Evolutionary conservation across 148 eudicot genomes (phyloP).

Genomic region (Amaranthus cruentus): DNA sequence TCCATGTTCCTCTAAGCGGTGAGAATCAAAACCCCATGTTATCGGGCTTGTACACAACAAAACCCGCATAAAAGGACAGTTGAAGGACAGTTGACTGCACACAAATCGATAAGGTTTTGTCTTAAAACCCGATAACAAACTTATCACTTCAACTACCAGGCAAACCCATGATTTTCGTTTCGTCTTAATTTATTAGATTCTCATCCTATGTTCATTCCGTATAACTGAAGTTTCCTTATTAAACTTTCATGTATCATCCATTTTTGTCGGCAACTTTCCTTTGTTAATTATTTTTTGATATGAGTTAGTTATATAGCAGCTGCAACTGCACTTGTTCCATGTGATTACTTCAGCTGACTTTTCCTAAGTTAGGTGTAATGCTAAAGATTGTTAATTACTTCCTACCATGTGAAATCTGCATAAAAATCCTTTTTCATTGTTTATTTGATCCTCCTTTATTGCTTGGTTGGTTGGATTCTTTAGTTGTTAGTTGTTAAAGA

Average conservation of each 20-base stretch:
- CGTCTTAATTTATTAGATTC: constrained; percentile 20
- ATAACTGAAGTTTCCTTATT: constrained; percentile 1
- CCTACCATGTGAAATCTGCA: not conserved
- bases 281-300: constrained; percentile 9
- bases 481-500: constrained; percentile 5
- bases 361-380: constrained; percentile 16
- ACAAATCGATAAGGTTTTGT: too few species aligned
- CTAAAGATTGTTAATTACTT: not conserved
- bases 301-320: not conserved
- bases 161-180: too few species aligned
- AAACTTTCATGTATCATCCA: not conserved
- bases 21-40: too few species aligned
- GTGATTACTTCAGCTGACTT: constrained; percentile 19
- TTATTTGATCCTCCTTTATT: not conserved
- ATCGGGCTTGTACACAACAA: too few species aligned
- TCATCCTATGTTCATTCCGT: constrained; percentile 19
- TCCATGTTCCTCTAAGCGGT: too few species aligned
- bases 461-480: constrained; percentile 11
- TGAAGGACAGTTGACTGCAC: too few species aligned
- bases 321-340: constrained; percentile 19
- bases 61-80: too few species aligned
- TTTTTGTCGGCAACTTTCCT: constrained; percentile 2
- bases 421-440: not conserved
- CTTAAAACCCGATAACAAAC: too few species aligned
- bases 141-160: too few species aligned